Percentiles rank a stretch among this genome's conserved stretches.
Evolutionary conservation across 2,329 filamentous ascomycete genomes (phyloP).

Genomic region (Trichoderma sp.): DNA sequence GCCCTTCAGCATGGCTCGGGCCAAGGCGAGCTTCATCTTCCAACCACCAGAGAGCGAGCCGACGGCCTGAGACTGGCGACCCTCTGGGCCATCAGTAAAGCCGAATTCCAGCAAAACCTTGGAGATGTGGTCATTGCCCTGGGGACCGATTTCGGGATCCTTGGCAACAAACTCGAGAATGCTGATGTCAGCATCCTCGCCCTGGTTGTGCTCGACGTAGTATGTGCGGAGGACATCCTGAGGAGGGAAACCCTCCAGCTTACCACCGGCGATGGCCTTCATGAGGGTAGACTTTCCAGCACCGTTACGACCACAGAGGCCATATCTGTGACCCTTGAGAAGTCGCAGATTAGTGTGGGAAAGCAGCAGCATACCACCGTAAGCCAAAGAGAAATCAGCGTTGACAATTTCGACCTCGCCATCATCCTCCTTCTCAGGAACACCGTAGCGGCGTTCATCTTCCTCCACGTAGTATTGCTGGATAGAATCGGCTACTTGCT

Average conservation of each 20-base stretch:
- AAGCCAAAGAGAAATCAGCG: conserved; percentile 94
- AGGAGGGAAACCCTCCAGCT: conserved; percentile 93
- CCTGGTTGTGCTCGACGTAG: conserved; percentile 99
- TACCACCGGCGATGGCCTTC: conserved; percentile 92
- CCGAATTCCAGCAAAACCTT: conserved; percentile 88
- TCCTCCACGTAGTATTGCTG: conserved; percentile 79
- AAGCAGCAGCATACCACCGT: conserved; percentile 94
- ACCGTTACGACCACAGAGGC: conserved; percentile 94
- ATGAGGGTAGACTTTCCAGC: conserved; percentile 99
- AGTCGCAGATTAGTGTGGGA: conserved; percentile 95
- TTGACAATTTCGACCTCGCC: conserved; percentile 97
- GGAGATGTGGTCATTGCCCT: conserved; percentile 79
- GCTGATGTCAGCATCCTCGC: conserved; percentile 93
- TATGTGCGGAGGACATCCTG: conserved; percentile 93
- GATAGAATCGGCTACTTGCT: conserved; percentile 72
- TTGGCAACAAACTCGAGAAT: conserved; percentile 92
- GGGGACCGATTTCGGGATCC: conserved; percentile 80
- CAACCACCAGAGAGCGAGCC: conserved; percentile 96
- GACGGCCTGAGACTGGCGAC: conserved; percentile 85
- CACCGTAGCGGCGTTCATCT: conserved; percentile 84
- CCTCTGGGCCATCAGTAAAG: conserved; percentile 87
- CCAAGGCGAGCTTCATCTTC: conserved; percentile 99
- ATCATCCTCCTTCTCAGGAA: conserved; percentile 83
- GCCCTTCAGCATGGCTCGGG: conserved; percentile 92
- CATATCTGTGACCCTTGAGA: conserved; percentile 95